phyloP scores from a whole-genome alignment of 1,139 yeast species.

The Lodderomyces oxycetoniae region DNA sequence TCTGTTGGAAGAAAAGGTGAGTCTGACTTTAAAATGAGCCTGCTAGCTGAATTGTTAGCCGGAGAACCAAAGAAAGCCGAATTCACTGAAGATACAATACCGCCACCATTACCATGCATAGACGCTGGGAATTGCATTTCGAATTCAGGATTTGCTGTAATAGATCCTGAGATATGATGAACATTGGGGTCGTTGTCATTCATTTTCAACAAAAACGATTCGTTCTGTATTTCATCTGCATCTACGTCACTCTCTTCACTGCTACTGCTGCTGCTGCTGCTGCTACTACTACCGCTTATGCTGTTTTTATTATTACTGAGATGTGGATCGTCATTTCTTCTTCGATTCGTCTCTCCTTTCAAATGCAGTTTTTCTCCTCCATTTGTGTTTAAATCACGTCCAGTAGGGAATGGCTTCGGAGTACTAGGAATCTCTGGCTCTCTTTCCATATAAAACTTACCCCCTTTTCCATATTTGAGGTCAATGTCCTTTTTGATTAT shows the following conservation, averaged over 20 bases:
- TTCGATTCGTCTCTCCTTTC: conserved; percentile 41
- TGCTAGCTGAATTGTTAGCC: conserved; percentile 13
- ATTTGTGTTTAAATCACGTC: too few species aligned
- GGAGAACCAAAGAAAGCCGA: conserved; percentile 23
- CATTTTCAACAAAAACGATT: conserved; percentile 2
- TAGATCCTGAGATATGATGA: neutral
- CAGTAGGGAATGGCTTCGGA: neutral
- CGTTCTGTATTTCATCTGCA: conserved; percentile 26
- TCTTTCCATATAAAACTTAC: conserved; percentile 64
- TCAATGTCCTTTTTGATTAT: conserved; percentile 71
- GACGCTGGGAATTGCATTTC: neutral
- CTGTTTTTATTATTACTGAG: conserved; percentile 13
- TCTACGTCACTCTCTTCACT: conserved; percentile 31
- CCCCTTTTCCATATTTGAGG: conserved; percentile 80
- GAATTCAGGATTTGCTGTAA: neutral
- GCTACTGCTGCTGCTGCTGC: too few species aligned
- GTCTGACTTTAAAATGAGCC: conserved; percentile 19
- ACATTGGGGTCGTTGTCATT: conserved; percentile 5
- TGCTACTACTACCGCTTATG: too few species aligned
- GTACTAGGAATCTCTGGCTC: conserved; percentile 25
- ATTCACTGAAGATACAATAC: neutral
- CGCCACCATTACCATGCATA: too few species aligned
- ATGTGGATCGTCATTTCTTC: conserved; percentile 27
- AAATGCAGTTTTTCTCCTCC: conserved; percentile 19
- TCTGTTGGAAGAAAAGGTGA: conserved; percentile 27